Evolutionary conservation across 495 filamentous ascomycete genomes (phyloP).

Genomic region (Tuber aestivum): DNA sequence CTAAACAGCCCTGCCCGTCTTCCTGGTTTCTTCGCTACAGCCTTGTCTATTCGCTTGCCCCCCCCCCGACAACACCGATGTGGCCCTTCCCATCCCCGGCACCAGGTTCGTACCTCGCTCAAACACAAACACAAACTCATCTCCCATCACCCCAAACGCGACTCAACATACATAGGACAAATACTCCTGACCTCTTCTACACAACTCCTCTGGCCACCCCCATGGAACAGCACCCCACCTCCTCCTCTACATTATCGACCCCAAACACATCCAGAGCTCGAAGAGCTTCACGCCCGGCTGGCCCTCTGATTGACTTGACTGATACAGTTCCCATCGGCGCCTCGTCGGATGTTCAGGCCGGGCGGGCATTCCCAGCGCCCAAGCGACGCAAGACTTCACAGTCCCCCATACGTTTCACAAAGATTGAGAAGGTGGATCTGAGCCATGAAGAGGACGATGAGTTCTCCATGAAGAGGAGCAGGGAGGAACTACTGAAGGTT

Average conservation of each 20-base stretch:
- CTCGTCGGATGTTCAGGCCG: background rate
- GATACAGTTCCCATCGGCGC: background rate
- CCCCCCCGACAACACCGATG: background rate
- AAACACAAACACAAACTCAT: background rate
- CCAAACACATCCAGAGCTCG: background rate
- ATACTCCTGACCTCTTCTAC: background rate
- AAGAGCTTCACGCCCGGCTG: background rate
- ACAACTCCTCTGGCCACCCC: background rate
- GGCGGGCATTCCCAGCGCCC: background rate
- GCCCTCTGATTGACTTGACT: background rate
- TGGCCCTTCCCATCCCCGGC: background rate
- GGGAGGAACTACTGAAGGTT: constrained; percentile 51
- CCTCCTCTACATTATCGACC: background rate
- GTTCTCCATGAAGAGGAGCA: constrained; percentile 37
- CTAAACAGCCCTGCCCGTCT: background rate
- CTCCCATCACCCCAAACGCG: background rate
- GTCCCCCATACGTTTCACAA: background rate
- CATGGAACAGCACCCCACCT: background rate
- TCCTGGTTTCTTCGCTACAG: background rate
- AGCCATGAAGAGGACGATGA: constrained; percentile 50
- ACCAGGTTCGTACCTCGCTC: background rate
- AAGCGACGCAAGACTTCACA: constrained; percentile 1
- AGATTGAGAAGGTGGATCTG: constrained; percentile 58
- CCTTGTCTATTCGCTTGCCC: background rate
- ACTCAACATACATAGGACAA: background rate